Percentiles rank a stretch among this genome's conserved stretches.
Evolutionary conservation across 306 rosid genomes (phyloP).

Genomic region (Erythrophleum fordii): DNA sequence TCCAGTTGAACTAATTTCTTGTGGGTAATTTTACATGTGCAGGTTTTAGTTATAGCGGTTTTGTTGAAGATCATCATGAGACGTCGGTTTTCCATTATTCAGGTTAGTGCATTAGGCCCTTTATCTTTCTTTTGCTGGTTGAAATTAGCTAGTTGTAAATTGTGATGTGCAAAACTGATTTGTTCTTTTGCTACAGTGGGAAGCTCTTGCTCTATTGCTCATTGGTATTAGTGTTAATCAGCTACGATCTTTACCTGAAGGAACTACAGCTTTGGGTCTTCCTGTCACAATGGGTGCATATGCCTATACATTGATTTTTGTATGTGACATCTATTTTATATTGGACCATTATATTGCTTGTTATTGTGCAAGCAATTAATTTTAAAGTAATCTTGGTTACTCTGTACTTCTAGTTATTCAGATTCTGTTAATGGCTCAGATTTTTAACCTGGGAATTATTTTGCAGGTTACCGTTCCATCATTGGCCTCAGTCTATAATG

Average conservation of each 20-base stretch:
- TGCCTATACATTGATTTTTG: slow-evolving; percentile 75
- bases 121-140: slow-evolving; percentile 3
- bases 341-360: not conserved
- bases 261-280: slow-evolving; percentile 65
- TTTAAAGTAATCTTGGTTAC: not conserved
- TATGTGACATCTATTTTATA: slow-evolving; percentile 53
- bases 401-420: slow-evolving; percentile 14
- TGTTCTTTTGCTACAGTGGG: slow-evolving; percentile 71
- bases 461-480: slow-evolving; percentile 97
- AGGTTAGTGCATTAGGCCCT: slow-evolving; percentile 62
- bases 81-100: slow-evolving; percentile 87
- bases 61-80: slow-evolving; percentile 87
- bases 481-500: slow-evolving; percentile 92
- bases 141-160: slow-evolving; percentile 29
- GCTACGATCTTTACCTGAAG: slow-evolving; percentile 82
- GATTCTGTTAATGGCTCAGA: slow-evolving; percentile 20
- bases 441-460: slow-evolving; percentile 36
- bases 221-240: slow-evolving; percentile 95
- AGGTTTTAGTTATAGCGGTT: slow-evolving; percentile 98
- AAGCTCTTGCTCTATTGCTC: slow-evolving; percentile 92
- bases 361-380: slow-evolving; percentile 15
- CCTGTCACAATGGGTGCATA: slow-evolving; percentile 83
- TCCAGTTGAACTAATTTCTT: slow-evolving; percentile 36
- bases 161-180: slow-evolving; percentile 29
- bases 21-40: slow-evolving; percentile 40